These are phyloP conservation scores for Artemisia argyi DNA, from an alignment of 129 eudicot species.

Conservation along the genomic window DNA sequence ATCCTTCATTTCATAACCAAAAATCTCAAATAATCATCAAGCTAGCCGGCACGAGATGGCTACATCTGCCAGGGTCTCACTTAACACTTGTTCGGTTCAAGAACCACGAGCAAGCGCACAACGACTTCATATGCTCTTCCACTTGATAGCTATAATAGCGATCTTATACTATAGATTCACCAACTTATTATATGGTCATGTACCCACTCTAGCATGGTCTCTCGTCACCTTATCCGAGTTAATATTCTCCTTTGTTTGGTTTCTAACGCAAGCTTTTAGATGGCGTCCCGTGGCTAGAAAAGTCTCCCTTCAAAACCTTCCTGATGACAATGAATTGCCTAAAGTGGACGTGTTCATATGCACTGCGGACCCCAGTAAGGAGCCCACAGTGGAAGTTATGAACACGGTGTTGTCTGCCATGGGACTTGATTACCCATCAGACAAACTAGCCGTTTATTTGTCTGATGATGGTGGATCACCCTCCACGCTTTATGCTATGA, in stretches of 20 bases:
- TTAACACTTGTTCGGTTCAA: conserved; percentile 51
- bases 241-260: conserved; percentile 55
- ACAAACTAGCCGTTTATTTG: conserved; percentile 61
- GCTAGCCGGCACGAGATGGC: conserved; percentile 1
- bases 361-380: conserved; percentile 78
- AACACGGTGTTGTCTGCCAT: conserved; percentile 85
- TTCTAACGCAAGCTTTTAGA: conserved; percentile 48
- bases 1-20: conserved; percentile 9
- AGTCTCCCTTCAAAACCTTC: conserved; percentile 48
- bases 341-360: conserved; percentile 68
- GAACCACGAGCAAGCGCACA: conserved; percentile 57
- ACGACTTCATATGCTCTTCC: conserved; percentile 49
- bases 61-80: conserved; percentile 26
- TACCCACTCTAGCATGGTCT: conserved; percentile 32
- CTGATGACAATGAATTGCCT: conserved; percentile 46
- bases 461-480: conserved; percentile 80
- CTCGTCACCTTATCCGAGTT: conserved; percentile 55
- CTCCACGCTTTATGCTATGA: conserved; percentile 53
- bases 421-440: conserved; percentile 70
- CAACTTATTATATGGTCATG: conserved; percentile 25
- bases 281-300: conserved; percentile 62
- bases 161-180: conserved; percentile 53
- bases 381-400: conserved; percentile 70
- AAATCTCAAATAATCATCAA: not conserved
- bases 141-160: conserved; percentile 40